Evolutionary conservation across 495 filamentous ascomycete genomes (phyloP).

Genomic region (Thermothielavioides terrestris): DNA sequence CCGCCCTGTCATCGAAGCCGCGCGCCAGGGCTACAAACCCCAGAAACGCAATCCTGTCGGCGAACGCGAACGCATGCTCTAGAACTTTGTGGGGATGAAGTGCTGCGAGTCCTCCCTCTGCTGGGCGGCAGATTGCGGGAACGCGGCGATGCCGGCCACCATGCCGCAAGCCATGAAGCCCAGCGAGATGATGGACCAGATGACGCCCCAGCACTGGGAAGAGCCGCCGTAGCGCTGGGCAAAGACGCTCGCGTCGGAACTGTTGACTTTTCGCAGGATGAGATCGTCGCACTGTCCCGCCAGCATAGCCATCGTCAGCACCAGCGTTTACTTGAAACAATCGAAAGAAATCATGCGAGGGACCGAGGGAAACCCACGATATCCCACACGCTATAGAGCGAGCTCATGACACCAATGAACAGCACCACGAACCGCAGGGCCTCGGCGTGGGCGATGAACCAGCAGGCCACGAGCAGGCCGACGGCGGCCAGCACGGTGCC

Average conservation of each 20-base stretch:
- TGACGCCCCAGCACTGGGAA: constrained; percentile 72
- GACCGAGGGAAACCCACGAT: constrained; percentile 48
- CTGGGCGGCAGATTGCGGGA: constrained; percentile 56
- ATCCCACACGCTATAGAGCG: constrained; percentile 75
- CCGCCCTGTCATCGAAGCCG: background rate
- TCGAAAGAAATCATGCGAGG: background rate
- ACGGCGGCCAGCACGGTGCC: constrained; percentile 59
- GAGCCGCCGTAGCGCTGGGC: constrained; percentile 69
- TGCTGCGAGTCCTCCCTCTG: constrained; percentile 60
- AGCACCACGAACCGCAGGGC: constrained; percentile 66
- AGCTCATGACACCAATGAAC: constrained; percentile 74
- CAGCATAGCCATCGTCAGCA: constrained; percentile 8
- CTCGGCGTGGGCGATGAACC: constrained; percentile 72
- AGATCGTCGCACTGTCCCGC: constrained; percentile 57
- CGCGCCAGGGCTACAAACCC: no score
- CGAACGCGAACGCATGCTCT: background rate
- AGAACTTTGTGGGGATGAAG: constrained; percentile 46
- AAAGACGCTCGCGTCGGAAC: constrained; percentile 73
- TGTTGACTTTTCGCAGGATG: constrained; percentile 75
- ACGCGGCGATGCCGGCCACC: constrained; percentile 65
- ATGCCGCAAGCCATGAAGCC: constrained; percentile 63
- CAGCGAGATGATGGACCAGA: constrained; percentile 66
- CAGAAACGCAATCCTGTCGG: background rate
- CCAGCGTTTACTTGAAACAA: background rate
- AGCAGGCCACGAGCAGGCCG: constrained; percentile 62